Percentiles rank a stretch among this genome's conserved stretches.
Evolutionary conservation across 2,329 filamentous ascomycete genomes (phyloP).

Genomic region (Dichotomopilus funicola): DNA sequence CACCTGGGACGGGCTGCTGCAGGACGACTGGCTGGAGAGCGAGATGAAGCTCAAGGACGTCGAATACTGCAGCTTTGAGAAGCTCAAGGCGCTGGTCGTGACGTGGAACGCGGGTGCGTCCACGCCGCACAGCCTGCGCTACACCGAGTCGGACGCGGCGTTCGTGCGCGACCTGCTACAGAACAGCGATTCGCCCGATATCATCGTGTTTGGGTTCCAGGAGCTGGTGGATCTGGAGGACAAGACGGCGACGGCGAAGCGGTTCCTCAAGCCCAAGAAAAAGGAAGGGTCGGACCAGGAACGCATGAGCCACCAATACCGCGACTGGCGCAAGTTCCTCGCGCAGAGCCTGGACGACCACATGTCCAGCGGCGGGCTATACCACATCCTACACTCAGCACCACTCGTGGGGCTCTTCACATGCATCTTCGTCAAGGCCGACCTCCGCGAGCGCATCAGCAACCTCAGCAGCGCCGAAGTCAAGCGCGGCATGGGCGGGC

Average conservation of each 20-base stretch:
- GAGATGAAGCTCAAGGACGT: slow-evolving; percentile 80
- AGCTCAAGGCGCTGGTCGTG: slow-evolving; percentile 72
- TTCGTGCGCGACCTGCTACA: slow-evolving; percentile 79
- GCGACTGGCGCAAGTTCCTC: slow-evolving; percentile 90
- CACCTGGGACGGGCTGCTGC: slow-evolving; percentile 85
- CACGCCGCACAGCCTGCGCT: slow-evolving; percentile 75
- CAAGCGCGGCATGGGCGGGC: slow-evolving; percentile 91
- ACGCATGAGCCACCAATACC: slow-evolving; percentile 94
- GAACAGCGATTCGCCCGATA: slow-evolving; percentile 73
- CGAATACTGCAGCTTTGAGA: slow-evolving; percentile 79
- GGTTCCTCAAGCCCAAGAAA: slow-evolving; percentile 86
- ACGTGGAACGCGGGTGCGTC: slow-evolving; percentile 98
- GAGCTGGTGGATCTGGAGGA: slow-evolving; percentile 97
- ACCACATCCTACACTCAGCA: slow-evolving; percentile 80
- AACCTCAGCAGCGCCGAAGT: slow-evolving; percentile 76
- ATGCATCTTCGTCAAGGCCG: slow-evolving; percentile 86
- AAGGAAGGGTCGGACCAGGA: slow-evolving; percentile 74
- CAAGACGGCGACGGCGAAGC: slow-evolving; percentile 95
- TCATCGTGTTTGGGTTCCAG: slow-evolving; percentile 93
- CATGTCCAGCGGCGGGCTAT: slow-evolving; percentile 65
- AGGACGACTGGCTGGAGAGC: slow-evolving; percentile 89
- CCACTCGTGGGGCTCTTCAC: slow-evolving; percentile 93
- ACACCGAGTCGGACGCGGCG: slow-evolving; percentile 60
- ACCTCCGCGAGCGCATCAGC: slow-evolving; percentile 67
- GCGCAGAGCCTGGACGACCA: slow-evolving; percentile 75